Conservation (phyloP, 495 filamentous ascomycete genomes). For the Diplogelasinospora grovesii region DNA sequence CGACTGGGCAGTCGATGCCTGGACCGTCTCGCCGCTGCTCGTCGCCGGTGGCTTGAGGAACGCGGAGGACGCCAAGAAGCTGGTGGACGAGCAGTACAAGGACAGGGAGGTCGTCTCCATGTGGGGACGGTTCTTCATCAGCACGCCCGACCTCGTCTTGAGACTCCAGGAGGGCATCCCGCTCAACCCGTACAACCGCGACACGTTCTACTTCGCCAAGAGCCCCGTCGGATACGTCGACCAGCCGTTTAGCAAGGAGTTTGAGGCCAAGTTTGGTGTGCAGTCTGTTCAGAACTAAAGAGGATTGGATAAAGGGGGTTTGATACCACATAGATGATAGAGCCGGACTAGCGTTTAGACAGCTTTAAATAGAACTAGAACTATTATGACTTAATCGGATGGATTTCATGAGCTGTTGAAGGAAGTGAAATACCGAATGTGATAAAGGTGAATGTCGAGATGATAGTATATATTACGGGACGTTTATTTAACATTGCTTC, state of each 20-base stretch:
- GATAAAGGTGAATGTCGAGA: too few relatives aligned
- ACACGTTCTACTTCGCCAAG: constrained; percentile 51
- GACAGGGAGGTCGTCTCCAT: constrained; percentile 47
- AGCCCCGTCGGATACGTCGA: constrained; percentile 56
- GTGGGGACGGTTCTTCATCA: constrained; percentile 61
- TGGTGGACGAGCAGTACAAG: constrained; percentile 49
- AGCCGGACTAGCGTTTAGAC: neutral
- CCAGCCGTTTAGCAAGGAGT: constrained; percentile 56
- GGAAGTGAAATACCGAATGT: too few relatives aligned
- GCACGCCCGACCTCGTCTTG: constrained; percentile 66
- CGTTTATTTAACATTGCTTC: too few relatives aligned
- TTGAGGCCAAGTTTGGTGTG: constrained; percentile 15
- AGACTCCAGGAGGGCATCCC: constrained; percentile 50
- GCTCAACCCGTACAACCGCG: constrained; percentile 50
- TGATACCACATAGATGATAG: neutral
- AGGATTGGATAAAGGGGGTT: neutral
- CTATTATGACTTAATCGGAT: too few relatives aligned
- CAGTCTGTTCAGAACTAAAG: constrained; percentile 9
- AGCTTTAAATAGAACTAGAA: neutral
- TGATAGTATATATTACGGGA: too few relatives aligned
- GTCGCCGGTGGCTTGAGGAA: constrained; percentile 56
- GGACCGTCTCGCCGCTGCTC: constrained; percentile 48
- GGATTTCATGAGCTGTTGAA: too few relatives aligned
- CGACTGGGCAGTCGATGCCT: constrained; percentile 46
- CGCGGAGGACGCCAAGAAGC: constrained; percentile 37